Evolutionary conservation across 192 early-diverging fungal species (phyloP).

Genomic region (Glomus cerebriforme): DNA sequence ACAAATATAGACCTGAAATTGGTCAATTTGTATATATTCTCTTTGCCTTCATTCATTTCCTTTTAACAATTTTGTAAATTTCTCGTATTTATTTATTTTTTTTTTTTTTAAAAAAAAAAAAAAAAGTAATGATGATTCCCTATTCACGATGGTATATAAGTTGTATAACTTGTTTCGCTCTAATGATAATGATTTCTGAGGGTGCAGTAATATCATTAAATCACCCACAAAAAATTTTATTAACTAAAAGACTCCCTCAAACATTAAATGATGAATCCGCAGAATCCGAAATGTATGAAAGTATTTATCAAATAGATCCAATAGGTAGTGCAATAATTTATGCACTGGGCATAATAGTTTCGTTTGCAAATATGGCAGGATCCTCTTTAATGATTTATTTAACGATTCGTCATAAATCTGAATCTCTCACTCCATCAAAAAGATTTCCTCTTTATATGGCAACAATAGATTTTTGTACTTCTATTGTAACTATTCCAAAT

Average conservation of each 20-base stretch:
- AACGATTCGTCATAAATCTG: neutral
- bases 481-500: conserved; percentile 19
- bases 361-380: conserved; percentile 22
- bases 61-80: neutral
- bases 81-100: too few species aligned
- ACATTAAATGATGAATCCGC: neutral
- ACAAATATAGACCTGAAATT: too few species aligned
- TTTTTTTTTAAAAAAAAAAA: too few species aligned
- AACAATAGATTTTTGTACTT: conserved; percentile 5
- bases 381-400: conserved; percentile 2
- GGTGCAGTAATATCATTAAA: neutral
- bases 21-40: too few species aligned
- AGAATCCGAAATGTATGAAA: neutral
- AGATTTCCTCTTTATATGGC: conserved; percentile 34
- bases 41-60: too few species aligned
- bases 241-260: neutral
- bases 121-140: too few species aligned
- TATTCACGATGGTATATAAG: too few species aligned
- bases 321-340: conserved; percentile 25
- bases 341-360: conserved; percentile 8
- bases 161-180: neutral
- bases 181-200: neutral
- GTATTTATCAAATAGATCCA: conserved; percentile 5
- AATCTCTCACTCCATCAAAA: conserved; percentile 18
- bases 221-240: neutral